Evolutionary conservation across 192 early-diverging fungal genomes (phyloP).

Genomic region (Coemansia umbellata): DNA sequence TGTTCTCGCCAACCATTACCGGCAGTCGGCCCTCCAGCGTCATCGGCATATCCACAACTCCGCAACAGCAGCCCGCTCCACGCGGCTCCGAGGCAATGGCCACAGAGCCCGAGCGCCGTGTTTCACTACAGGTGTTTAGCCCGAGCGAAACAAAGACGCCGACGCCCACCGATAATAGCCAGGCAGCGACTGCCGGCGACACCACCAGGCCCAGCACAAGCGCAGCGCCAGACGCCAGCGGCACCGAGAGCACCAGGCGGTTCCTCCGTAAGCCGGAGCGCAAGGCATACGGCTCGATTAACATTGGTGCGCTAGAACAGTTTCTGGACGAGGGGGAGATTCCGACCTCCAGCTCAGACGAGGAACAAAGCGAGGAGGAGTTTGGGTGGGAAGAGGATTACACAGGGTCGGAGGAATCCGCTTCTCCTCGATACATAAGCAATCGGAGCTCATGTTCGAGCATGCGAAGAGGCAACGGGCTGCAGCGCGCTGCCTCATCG

Average conservation of each 20-base stretch:
- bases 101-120: background rate
- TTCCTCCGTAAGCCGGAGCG: constrained; percentile 9
- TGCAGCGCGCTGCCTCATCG: background rate
- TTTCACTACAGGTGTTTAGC: background rate
- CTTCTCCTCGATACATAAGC: background rate
- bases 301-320: constrained; percentile 40
- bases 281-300: constrained; percentile 33
- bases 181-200: background rate
- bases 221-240: no score
- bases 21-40: constrained; percentile 45
- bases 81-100: background rate
- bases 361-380: constrained; percentile 10
- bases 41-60: constrained; percentile 16
- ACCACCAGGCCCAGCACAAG: no score
- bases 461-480: background rate
- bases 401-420: constrained; percentile 4
- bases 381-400: constrained; percentile 29
- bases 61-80: constrained; percentile 2
- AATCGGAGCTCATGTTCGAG: constrained; percentile 7
- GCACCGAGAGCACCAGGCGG: no score
- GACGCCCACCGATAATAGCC: background rate
- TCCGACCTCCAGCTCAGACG: constrained; percentile 37
- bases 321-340: constrained; percentile 46
- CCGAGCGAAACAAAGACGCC: constrained; percentile 3
- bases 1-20: constrained; percentile 43